Conservation (phyloP, 2,329 filamentous ascomycete genomes). For the Pseudocercospora fuligena region DNA sequence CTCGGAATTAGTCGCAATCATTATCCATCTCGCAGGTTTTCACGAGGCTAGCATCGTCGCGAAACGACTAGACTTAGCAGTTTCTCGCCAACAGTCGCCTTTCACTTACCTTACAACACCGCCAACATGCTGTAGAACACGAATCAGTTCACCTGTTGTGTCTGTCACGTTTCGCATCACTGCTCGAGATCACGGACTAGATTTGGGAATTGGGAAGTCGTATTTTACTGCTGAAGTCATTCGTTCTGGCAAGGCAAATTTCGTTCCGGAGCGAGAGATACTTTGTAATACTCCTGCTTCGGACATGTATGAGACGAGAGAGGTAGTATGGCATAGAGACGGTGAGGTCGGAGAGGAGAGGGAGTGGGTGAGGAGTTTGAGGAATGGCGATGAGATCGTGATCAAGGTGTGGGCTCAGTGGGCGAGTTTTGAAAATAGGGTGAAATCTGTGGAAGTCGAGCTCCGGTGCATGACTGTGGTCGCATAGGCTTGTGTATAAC, state of each 20-base stretch:
- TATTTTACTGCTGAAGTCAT: background rate
- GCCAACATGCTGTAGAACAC: background rate
- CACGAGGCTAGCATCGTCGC: background rate
- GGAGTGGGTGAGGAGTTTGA: background rate
- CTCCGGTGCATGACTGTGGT: background rate
- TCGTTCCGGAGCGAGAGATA: background rate
- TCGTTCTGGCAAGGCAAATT: too few relatives aligned
- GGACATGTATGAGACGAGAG: background rate
- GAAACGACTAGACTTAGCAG: background rate
- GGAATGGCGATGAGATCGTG: background rate
- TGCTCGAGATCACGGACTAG: background rate
- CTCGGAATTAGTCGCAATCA: background rate
- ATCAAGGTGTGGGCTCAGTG: background rate
- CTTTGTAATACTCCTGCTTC: background rate
- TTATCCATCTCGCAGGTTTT: background rate
- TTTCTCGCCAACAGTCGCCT: background rate
- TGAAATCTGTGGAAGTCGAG: background rate
- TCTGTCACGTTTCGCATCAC: background rate
- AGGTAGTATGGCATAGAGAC: background rate
- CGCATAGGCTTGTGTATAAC: background rate
- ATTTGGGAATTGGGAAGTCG: background rate
- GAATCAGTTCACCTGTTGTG: background rate
- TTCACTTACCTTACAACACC: background rate
- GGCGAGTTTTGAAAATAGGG: background rate
- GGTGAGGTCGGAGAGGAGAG: background rate